phyloP scores from a whole-genome alignment of 257 asterid genomes.

The Nicotiana noctiflora region DNA sequence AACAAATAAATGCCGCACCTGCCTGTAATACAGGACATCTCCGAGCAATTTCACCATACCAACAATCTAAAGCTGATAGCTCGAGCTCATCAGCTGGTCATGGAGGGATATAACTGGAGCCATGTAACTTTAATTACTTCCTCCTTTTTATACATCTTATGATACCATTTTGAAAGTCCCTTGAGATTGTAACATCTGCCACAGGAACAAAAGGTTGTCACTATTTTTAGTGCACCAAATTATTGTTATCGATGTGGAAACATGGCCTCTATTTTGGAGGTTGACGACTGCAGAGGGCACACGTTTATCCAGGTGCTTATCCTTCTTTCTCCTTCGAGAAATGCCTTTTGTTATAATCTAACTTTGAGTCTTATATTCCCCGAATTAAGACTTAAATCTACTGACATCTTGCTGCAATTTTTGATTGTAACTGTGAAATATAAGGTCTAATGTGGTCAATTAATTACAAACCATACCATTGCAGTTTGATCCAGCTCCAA shows the following conservation, averaged over 20 bases:
- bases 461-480: neutral
- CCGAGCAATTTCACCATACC: slow-evolving; percentile 93
- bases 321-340: slow-evolving; percentile 7
- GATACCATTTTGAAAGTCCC: neutral
- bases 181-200: slow-evolving; percentile 14
- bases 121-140: slow-evolving; percentile 44
- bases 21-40: slow-evolving; percentile 58
- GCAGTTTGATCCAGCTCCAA: slow-evolving; percentile 98
- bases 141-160: neutral
- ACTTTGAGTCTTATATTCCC: neutral
- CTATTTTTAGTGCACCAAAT: slow-evolving; percentile 92
- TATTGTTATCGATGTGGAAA: slow-evolving; percentile 96
- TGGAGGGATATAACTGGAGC: slow-evolving; percentile 99
- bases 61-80: slow-evolving; percentile 83
- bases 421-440: neutral
- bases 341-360: neutral
- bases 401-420: neutral
- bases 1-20: neutral
- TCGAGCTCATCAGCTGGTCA: slow-evolving; percentile 94
- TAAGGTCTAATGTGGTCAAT: neutral
- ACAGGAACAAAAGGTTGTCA: slow-evolving; percentile 96
- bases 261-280: slow-evolving; percentile 97
- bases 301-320: slow-evolving; percentile 78
- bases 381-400: neutral
- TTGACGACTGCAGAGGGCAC: slow-evolving; percentile 80